Conservation (phyloP, 345 rosid species). For the Jatropha curcas region DNA sequence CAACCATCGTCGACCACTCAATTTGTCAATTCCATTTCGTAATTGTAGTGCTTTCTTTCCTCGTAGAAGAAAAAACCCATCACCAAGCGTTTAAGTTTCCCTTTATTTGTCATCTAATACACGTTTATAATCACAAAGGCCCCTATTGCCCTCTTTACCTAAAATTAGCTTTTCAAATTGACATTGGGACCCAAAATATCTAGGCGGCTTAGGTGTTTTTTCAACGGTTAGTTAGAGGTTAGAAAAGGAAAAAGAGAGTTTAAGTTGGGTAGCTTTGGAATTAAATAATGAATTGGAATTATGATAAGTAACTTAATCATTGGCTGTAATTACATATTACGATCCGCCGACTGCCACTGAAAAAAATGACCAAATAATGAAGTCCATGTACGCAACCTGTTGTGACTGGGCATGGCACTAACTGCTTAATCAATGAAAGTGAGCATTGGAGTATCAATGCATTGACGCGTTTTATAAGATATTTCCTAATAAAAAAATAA, state of each 20-base stretch:
- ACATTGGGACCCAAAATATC: too few species aligned
- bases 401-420: neutral
- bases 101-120: neutral
- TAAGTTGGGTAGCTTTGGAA: neutral
- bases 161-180: neutral
- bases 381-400: neutral
- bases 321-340: neutral
- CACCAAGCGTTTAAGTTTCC: neutral
- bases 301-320: neutral
- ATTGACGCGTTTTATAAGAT: too few species aligned
- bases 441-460: too few species aligned
- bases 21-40: neutral
- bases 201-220: neutral
- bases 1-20: neutral
- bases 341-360: neutral
- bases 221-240: neutral
- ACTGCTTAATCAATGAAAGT: too few species aligned
- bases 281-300: neutral
- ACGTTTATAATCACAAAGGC: neutral
- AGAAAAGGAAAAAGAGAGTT: neutral
- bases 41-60: too few species aligned
- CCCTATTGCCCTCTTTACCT: neutral
- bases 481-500: too few species aligned
- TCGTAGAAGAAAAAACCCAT: neutral
- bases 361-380: neutral